Conservation (phyloP, 139 green algal species). For the Nannochloris sp. region DNA sequence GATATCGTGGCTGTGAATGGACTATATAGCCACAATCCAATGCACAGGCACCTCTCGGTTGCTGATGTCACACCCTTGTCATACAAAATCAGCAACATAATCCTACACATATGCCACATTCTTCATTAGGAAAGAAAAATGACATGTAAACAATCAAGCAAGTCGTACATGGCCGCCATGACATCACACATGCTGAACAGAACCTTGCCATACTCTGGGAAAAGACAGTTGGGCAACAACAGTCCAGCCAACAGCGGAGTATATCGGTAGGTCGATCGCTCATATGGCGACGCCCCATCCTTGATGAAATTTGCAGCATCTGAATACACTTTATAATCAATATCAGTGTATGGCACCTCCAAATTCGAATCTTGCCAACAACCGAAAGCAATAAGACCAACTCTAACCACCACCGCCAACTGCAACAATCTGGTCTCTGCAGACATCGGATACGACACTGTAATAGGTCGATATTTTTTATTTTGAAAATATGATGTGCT, state of each 20-base stretch:
- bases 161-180: slow-evolving; percentile 22
- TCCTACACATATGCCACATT: slow-evolving; percentile 4
- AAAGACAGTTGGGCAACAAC: slow-evolving; percentile 70
- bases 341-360: slow-evolving; percentile 81
- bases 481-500: not conserved
- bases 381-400: slow-evolving; percentile 41
- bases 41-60: not conserved
- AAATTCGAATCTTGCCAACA: slow-evolving; percentile 55
- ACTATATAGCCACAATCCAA: slow-evolving; percentile 85
- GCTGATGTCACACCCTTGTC: not conserved
- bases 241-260: slow-evolving; percentile 77
- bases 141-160: not conserved
- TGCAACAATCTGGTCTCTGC: slow-evolving; percentile 15
- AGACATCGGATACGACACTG: not conserved
- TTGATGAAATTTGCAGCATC: slow-evolving; percentile 43
- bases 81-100: slow-evolving; percentile 36
- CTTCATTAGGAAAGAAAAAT: not conserved
- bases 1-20: slow-evolving; percentile 86
- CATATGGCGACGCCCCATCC: slow-evolving; percentile 27
- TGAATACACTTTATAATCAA: slow-evolving; percentile 75
- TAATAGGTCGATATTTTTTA: no score
- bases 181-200: slow-evolving; percentile 71
- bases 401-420: slow-evolving; percentile 27
- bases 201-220: slow-evolving; percentile 75
- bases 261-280: slow-evolving; percentile 69